These are phyloP conservation scores for Coffea canephora DNA, from an alignment of 257 asterid genomes.

Conservation along the genomic window DNA sequence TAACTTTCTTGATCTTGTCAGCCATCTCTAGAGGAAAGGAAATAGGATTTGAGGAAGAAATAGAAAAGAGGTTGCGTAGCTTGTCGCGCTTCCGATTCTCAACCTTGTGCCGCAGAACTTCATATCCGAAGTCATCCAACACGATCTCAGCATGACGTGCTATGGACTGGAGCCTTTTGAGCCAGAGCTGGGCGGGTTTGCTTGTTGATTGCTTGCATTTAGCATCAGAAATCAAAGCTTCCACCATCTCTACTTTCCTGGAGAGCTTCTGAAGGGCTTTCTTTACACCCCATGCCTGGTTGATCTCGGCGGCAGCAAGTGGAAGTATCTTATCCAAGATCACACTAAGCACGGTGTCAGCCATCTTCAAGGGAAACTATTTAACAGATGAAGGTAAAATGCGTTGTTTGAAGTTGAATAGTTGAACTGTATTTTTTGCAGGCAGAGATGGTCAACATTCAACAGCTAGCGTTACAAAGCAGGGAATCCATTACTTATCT, in stretches of 20 bases:
- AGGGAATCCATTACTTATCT: too few species aligned
- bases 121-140: constrained; percentile 18
- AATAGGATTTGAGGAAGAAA: not conserved
- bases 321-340: constrained; percentile 6
- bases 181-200: constrained; percentile 18
- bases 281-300: not conserved
- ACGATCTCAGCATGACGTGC: constrained; percentile 26
- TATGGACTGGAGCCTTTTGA: constrained; percentile 8
- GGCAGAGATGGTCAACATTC: too few species aligned
- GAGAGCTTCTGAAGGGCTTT: not conserved
- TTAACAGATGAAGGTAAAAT: too few species aligned
- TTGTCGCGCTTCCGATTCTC: constrained; percentile 8
- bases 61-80: constrained; percentile 11
- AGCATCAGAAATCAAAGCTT: constrained; percentile 6
- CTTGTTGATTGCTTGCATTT: not conserved
- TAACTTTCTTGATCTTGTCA: not conserved
- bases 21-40: not conserved
- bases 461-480: too few species aligned
- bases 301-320: not conserved
- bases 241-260: not conserved
- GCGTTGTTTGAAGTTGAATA: too few species aligned
- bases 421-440: too few species aligned
- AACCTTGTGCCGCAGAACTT: not conserved
- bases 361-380: too few species aligned
- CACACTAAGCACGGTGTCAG: too few species aligned